Base-by-base conservation (phyloP, 2,329 filamentous ascomycete genomes). In the Nemania diffusa region DNA sequence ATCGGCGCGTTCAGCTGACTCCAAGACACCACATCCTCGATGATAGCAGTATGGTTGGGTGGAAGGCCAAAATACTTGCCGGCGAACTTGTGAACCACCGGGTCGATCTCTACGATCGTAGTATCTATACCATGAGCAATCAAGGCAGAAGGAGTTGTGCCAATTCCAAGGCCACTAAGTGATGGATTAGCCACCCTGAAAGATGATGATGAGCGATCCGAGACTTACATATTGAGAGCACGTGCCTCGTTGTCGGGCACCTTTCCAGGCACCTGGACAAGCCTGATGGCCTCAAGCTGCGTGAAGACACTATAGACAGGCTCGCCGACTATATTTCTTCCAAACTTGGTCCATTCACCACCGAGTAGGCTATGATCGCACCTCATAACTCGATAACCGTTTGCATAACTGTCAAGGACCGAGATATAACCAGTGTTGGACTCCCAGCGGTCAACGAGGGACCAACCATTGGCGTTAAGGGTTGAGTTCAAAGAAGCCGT, bases 281-380 rank as follows among this genome's bases (percentile, higher is more conserved):
- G 85, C 24, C 96, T 88, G 6, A 98, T 91, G 3, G 95, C 93
- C 79, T 99, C 96, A 1, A 99, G 87, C 86, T 97, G 97, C 27
- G 93, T 91, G 78, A 99, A 99, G n/a, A 98, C 91, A 9, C 93
- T 91, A 77, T 98, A 99, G 63, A 99, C 93, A 0, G 95, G 93
- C 79, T 99, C 96, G 11, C 88, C 87, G 20, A 93, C 85, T 69
- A 76, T 81, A 57, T 80, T 84, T 67, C 77, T 90, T 79, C 74
- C 79, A 72, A 80, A 82, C 46, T 84, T 84, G 13, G 91, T 86
- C 95, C 95, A 99, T 79, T 97, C 92, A 40, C 96, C 96, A 46
- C 96, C 96, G 1, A 99, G 85, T 34, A 99, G 84, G 75, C 94
- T 97, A 79, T 99, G 96, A 75, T 98, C 96, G 78, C 94, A 97